These are phyloP conservation scores for Ophiognomonia clavigignenti-juglandacearum DNA, from an alignment of 2,329 filamentous ascomycete species.

Conservation along the genomic window DNA sequence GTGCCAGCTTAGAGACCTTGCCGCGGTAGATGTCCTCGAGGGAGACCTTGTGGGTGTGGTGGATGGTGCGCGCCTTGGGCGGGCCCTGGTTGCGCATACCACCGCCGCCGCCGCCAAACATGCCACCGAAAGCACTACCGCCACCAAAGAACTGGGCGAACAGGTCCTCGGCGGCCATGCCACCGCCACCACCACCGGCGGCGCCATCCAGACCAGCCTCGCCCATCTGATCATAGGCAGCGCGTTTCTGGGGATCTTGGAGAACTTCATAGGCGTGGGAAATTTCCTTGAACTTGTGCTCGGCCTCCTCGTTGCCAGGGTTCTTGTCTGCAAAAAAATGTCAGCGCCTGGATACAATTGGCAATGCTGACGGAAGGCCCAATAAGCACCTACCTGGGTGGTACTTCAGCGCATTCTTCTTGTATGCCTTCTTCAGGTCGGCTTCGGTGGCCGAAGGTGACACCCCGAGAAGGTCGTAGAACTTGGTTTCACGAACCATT, in stretches of 20 bases:
- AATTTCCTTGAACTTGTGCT: conserved; percentile 98
- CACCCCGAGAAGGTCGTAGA: conserved; percentile 75
- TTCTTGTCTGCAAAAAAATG: conserved; percentile 72
- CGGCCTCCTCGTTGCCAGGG: conserved; percentile 83
- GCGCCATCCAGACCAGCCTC: conserved; percentile 94
- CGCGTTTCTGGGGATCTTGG: conserved; percentile 85
- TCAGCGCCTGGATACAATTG: conserved; percentile 12
- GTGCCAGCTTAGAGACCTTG: conserved; percentile 93
- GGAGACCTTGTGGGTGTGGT: conserved; percentile 97
- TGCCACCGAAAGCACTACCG: conserved; percentile 67
- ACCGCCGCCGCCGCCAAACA: conserved; percentile 74
- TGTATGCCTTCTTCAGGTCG: conserved; percentile 89
- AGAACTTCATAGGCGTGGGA: conserved; percentile 95
- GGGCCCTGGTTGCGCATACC: conserved; percentile 78
- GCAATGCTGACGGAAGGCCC: background rate
- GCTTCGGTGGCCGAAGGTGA: conserved; percentile 73
- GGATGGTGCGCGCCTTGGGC: conserved; percentile 86
- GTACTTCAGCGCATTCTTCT: conserved; percentile 74
- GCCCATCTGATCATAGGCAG: conserved; percentile 94
- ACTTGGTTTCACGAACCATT: conserved; percentile 77
- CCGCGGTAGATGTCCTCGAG: conserved; percentile 97
- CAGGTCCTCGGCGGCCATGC: conserved; percentile 93
- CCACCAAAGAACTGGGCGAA: conserved; percentile 96
- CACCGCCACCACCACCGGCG: conserved; percentile 65
- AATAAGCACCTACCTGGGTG: conserved; percentile 66